These are phyloP conservation scores for Amanita subjunquillea DNA, from an alignment of 768 basidiomycete genomes.

Conservation along the genomic window DNA sequence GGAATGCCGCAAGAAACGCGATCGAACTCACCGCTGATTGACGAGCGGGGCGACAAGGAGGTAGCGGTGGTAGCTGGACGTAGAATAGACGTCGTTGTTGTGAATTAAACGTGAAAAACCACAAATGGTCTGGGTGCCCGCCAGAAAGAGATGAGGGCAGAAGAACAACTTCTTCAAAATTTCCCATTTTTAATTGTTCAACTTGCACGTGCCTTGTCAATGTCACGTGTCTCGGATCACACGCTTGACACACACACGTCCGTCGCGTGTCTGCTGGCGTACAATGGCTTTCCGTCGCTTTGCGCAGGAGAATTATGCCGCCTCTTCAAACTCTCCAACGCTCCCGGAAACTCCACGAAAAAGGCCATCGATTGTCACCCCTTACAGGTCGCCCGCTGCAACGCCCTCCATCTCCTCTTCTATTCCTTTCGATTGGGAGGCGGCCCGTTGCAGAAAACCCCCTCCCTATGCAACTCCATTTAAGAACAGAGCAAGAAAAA, in stretches of 20 bases:
- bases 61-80: constrained; percentile 42
- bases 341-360: constrained; percentile 32
- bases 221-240: constrained; percentile 16
- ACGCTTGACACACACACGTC: constrained; percentile 13
- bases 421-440: constrained; percentile 81
- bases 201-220: constrained; percentile 28
- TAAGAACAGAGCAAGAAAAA: constrained; percentile 33
- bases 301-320: constrained; percentile 40
- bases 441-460: constrained; percentile 57
- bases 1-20: constrained; percentile 2
- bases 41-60: constrained; percentile 69
- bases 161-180: constrained; percentile 20
- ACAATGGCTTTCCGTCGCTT: constrained; percentile 50
- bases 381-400: constrained; percentile 49
- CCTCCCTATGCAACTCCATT: constrained; percentile 65
- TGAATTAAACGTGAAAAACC: constrained; percentile 10
- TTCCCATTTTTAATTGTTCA: constrained; percentile 35
- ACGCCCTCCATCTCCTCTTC: constrained; percentile 72
- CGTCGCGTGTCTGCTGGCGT: constrained; percentile 9
- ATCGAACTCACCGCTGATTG: constrained; percentile 33
- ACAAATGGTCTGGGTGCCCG: constrained; percentile 8
- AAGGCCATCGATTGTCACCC: constrained; percentile 36
- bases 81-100: constrained; percentile 56
- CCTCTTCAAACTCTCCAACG: constrained; percentile 10
- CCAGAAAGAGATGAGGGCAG: constrained; percentile 8